These are phyloP conservation scores for Leccinum imitatum DNA, from an alignment of 768 basidiomycete genomes.

Conservation along the genomic window DNA sequence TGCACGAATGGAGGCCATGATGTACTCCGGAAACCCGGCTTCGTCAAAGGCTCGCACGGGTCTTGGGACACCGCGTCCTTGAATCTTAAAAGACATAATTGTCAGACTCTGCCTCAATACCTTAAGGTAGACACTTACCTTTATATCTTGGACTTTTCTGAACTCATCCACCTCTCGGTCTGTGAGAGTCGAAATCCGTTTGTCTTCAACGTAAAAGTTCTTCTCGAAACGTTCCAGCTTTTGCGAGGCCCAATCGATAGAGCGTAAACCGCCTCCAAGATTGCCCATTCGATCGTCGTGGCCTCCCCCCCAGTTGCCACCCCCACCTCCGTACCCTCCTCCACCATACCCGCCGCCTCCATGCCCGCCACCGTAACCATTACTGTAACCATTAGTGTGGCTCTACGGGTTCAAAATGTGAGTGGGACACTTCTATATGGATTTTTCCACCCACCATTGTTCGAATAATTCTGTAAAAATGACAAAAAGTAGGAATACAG, in stretches of 20 bases:
- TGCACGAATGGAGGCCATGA: slow-evolving; percentile 88
- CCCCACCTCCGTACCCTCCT: slow-evolving; percentile 31
- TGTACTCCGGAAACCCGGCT: slow-evolving; percentile 93
- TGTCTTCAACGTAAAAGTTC: slow-evolving; percentile 95
- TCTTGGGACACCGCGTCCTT: slow-evolving; percentile 84
- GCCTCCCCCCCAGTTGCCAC: slow-evolving; percentile 39
- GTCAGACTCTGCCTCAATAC: background rate
- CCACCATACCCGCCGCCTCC: slow-evolving; percentile 27
- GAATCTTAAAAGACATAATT: slow-evolving; percentile 52
- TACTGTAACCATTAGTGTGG: slow-evolving; percentile 35
- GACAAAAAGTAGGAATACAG: slow-evolving; percentile 1
- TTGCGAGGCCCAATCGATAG: slow-evolving; percentile 79
- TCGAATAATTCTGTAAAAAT: slow-evolving; percentile 1
- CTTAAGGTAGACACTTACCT: slow-evolving; percentile 43
- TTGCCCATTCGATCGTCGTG: slow-evolving; percentile 69
- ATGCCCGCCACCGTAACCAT: slow-evolving; percentile 37
- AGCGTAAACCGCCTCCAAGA: slow-evolving; percentile 78
- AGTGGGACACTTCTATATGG: background rate
- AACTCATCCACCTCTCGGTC: slow-evolving; percentile 92
- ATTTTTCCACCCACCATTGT: slow-evolving; percentile 21
- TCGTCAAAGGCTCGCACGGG: slow-evolving; percentile 94
- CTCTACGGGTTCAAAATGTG: slow-evolving; percentile 20
- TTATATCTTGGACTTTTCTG: slow-evolving; percentile 81
- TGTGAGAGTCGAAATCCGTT: slow-evolving; percentile 69
- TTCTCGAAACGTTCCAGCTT: slow-evolving; percentile 90